Evolutionary conservation across 495 filamentous ascomycete species (phyloP), one percentile per base, ranked within the genome.

Genomic region (Penicillium nucicola): DNA sequence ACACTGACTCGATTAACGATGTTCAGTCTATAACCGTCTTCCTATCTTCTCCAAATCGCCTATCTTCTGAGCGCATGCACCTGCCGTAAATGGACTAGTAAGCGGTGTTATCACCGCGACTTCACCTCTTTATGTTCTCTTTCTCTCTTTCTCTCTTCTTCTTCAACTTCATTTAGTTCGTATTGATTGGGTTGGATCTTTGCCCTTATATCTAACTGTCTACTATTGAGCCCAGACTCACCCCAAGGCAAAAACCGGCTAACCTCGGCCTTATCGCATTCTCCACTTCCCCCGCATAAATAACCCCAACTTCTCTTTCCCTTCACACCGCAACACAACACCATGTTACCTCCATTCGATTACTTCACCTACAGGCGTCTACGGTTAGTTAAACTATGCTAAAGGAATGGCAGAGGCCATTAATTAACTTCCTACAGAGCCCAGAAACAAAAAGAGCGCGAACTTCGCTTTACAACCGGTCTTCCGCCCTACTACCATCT

Each of bases 381-480:
- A 39, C 76, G 81, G 81, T 83, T n/a, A n/a, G n/a, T n/a, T n/a
- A 67, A 52, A 68, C n/a, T 49, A 28, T 47, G 20, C 17, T 4
- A 5, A 10, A 22, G 2, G 7, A 8, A n/a, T n/a, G n/a, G n/a
- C n/a, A n/a, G n/a, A n/a, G n/a, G n/a, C n/a, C n/a, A n/a, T n/a
- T n/a, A n/a, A n/a, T n/a, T n/a, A n/a, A n/a, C n/a, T n/a, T n/a
- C n/a, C n/a, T 5, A 44, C 56, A 97, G 93, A 72, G 77, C 81
- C 61, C 77, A 79, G 56, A 98, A 98, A 74, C 88, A 92, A 63
- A 58, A 76, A 32, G 82, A 93, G 57, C 88, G 93, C 14, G 72
- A 77, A 6, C 64, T 75, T 18, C 80, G 86, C 30, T 88, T 97
- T 56, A 71, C 78, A 30, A 28, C 25, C 25, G 73, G 78, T 8